Evolutionary conservation across 1,284 basidiomycete species (phyloP).

Genomic region (Tranzscheliella williamsii): DNA sequence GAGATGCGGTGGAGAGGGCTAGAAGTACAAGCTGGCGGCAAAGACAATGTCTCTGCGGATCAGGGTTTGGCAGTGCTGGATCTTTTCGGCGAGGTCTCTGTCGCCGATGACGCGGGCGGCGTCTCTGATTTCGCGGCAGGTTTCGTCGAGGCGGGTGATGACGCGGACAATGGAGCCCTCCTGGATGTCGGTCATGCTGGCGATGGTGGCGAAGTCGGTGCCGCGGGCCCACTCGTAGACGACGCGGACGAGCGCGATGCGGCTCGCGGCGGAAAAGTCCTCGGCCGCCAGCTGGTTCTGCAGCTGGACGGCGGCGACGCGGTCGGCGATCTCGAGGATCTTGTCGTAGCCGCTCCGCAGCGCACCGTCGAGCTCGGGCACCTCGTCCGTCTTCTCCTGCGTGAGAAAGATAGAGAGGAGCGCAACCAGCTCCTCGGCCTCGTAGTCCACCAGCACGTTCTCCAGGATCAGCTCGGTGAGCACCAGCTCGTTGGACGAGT

Average conservation of each 20-base stretch:
- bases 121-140: slow-evolving; percentile 93
- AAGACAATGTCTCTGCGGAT: slow-evolving; percentile 66
- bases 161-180: slow-evolving; percentile 96
- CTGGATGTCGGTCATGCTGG: slow-evolving; percentile 85
- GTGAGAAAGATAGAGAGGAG: slow-evolving; percentile 94
- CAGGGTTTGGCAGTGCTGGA: slow-evolving; percentile 90
- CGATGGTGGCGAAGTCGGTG: slow-evolving; percentile 96
- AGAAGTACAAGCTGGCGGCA: slow-evolving; percentile 57
- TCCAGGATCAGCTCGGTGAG: slow-evolving; percentile 96
- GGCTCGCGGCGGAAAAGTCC: slow-evolving; percentile 40
- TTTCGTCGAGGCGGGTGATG: slow-evolving; percentile 94
- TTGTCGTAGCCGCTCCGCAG: slow-evolving; percentile 74
- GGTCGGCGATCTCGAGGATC: slow-evolving; percentile 80
- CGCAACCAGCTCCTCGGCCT: slow-evolving; percentile 95
- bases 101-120: slow-evolving; percentile 97
- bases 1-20: too few relatives aligned
- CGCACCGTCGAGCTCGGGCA: slow-evolving; percentile 77
- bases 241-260: slow-evolving; percentile 79
- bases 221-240: slow-evolving; percentile 99
- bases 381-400: slow-evolving; percentile 90
- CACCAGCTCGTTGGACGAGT: slow-evolving; percentile 83
- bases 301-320: slow-evolving; percentile 78
- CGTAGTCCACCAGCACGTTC: slow-evolving; percentile 84
- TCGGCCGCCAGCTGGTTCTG: slow-evolving; percentile 66
- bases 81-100: slow-evolving; percentile 90